A percentile compares a stretch with the other conserved stretches of the same genome.
Evolutionary conservation across 2,329 filamentous ascomycete species (phyloP).

Genomic region (Arthrobotrys pseudoclavata): DNA sequence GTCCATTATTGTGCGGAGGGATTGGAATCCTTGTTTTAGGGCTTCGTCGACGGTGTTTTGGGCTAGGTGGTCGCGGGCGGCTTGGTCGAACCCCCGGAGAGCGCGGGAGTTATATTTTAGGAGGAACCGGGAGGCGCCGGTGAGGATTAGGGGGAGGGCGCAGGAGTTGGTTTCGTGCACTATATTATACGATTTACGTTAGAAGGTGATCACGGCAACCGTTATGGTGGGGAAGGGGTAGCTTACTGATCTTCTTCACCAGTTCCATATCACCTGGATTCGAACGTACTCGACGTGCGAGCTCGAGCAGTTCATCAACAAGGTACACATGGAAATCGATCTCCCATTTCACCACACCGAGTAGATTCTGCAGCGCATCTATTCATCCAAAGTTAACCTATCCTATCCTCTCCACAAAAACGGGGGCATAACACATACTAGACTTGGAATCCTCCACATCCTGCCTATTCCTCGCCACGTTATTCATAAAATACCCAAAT

Average conservation of each 20-base stretch:
- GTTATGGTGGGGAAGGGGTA: not conserved
- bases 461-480: slow-evolving; percentile 54
- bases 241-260: slow-evolving; percentile 61
- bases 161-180: slow-evolving; percentile 63
- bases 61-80: slow-evolving; percentile 61
- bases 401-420: not conserved
- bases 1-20: slow-evolving; percentile 61
- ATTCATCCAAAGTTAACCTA: not conserved
- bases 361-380: slow-evolving; percentile 62
- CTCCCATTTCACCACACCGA: slow-evolving; percentile 63
- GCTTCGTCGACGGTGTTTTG: slow-evolving; percentile 56
- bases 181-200: slow-evolving; percentile 6
- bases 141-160: slow-evolving; percentile 63
- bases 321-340: slow-evolving; percentile 63
- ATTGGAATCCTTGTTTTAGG: slow-evolving; percentile 57
- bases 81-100: slow-evolving; percentile 62
- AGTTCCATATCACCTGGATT: slow-evolving; percentile 61
- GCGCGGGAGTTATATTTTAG: slow-evolving; percentile 63
- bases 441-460: slow-evolving; percentile 58
- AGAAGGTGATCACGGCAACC: not conserved
- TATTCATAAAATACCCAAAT: slow-evolving; percentile 63
- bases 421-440: slow-evolving; percentile 21
- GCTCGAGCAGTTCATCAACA: slow-evolving; percentile 63
- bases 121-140: slow-evolving; percentile 63
- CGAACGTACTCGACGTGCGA: slow-evolving; percentile 61